A percentile compares a stretch with the other conserved stretches of the same genome.
Evolutionary conservation across 108 stramenopile species (phyloP).

Genomic region (Pelagomonas calceolata): DNA sequence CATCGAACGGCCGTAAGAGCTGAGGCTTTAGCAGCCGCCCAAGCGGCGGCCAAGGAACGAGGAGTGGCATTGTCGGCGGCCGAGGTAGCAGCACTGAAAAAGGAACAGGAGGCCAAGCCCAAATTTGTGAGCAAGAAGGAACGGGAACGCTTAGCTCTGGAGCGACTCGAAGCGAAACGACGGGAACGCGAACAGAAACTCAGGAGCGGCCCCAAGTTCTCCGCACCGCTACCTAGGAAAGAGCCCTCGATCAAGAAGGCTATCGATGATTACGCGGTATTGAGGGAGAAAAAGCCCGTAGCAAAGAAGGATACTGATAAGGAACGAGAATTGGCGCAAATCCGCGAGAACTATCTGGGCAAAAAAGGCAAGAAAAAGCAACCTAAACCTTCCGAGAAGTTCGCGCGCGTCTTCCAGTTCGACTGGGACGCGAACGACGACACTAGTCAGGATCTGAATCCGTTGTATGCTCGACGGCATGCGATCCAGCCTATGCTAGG

Average conservation of each 20-base stretch:
- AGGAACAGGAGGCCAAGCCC: slow-evolving; percentile 6
- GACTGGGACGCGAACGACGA: slow-evolving; percentile 88
- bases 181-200: not conserved
- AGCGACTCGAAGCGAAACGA: not conserved
- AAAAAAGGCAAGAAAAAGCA: slow-evolving; percentile 28
- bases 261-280: too few species aligned
- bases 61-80: not conserved
- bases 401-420: slow-evolving; percentile 71
- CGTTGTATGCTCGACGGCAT: slow-evolving; percentile 47
- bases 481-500: slow-evolving; percentile 30
- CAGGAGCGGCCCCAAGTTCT: not conserved
- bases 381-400: slow-evolving; percentile 37
- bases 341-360: slow-evolving; percentile 10
- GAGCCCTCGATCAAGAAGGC: too few species aligned
- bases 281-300: too few species aligned
- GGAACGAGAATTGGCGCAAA: slow-evolving; percentile 18
- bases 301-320: not conserved
- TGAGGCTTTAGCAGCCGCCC: not conserved
- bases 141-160: slow-evolving; percentile 21
- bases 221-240: not conserved
- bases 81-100: not conserved
- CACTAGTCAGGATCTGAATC: slow-evolving; percentile 63
- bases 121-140: slow-evolving; percentile 53
- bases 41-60: not conserved
- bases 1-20: not conserved